A percentile compares a stretch with the other conserved stretches of the same genome.
Conservation (phyloP, 805 yeast species). For the Saccharomycopsis sp. region DNA sequence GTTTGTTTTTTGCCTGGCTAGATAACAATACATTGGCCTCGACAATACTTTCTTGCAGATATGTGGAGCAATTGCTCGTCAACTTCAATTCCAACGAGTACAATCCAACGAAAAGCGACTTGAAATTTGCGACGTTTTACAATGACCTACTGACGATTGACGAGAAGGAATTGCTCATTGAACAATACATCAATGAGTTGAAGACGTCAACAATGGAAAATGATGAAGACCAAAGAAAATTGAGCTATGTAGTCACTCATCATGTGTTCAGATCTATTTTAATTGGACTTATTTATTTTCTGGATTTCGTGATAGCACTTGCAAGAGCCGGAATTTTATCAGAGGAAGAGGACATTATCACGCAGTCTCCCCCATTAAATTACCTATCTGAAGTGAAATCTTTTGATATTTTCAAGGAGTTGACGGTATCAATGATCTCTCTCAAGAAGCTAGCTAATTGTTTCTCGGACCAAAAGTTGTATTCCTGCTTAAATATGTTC, state of each 20-base stretch:
- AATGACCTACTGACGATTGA: constrained; percentile 60
- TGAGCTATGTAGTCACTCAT: constrained; percentile 34
- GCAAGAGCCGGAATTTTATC: constrained; percentile 53
- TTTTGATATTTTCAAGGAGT: constrained; percentile 7
- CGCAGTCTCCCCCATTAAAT: constrained; percentile 53
- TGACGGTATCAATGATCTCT: not conserved
- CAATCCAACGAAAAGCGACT: constrained; percentile 17
- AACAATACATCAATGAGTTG: constrained; percentile 28
- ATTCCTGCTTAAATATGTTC: not conserved
- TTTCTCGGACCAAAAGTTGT: not conserved
- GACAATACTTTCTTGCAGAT: constrained; percentile 69
- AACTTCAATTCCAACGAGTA: constrained; percentile 27
- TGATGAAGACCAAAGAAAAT: constrained; percentile 3
- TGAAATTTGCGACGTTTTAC: constrained; percentile 16
- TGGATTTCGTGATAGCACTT: constrained; percentile 40
- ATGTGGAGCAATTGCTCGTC: constrained; percentile 53
- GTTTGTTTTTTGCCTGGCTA: constrained; percentile 65
- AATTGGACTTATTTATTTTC: constrained; percentile 48
- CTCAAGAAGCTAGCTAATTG: not conserved
- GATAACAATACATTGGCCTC: constrained; percentile 52
- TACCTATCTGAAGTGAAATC: constrained; percentile 22
- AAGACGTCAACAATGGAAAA: constrained; percentile 22
- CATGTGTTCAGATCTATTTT: constrained; percentile 45
- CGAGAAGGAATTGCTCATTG: constrained; percentile 48
- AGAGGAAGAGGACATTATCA: constrained; percentile 72